Base-by-base conservation (phyloP, 140 eudicot species). In the Stevia rebaudiana region DNA sequence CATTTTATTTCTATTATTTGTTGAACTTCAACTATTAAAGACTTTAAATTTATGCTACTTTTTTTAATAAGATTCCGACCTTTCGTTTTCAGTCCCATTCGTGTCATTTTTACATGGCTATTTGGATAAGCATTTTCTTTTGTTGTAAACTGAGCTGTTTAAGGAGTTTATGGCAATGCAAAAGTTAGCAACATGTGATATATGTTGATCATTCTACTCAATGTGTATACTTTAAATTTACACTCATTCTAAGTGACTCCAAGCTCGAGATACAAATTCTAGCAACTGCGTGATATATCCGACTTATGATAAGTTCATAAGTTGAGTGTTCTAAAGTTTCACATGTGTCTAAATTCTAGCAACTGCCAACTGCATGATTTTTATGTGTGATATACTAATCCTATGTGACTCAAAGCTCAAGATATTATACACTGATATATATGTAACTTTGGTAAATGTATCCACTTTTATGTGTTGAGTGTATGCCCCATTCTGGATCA, bases 381-480 rank as follows among this genome's bases (percentile, higher is more conserved):
- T 28, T 28, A 28, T 28, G 33, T 28, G 33, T 28, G 33, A 28
- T 4, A 28, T 28, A 28, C 33, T 28, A 2, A 28, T 28, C 33
- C 4, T 28, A 28, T 28, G 33, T 4, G 33, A 28, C 33, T 28
- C 33, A 1, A 28, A 28, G 33, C 33, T 28, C 33, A 4, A 28
- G 33, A 28, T 28, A 28, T 28, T 28, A 52, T 52, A 52, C 19
- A 24, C 16, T 25, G 57, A 2, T 37, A 13, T 25, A 4, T 53
- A 25, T 53, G 21, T 31, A 9, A 56, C 63, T 31, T 56, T 56
- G 43, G 3, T 6, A 13, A 31, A 13, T 56, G 42, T 56, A 56
- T 15, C 24, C 42, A 56, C 63, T 30, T 56, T 56, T 56, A 56
- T 47, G 48, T 70, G 52, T 58, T 22, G 50, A 47, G 39, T 58